A percentile compares a stretch with the other conserved stretches of the same genome.
Conservation (phyloP, 2,329 filamentous ascomycete species). For the Mariannaea elegans region DNA sequence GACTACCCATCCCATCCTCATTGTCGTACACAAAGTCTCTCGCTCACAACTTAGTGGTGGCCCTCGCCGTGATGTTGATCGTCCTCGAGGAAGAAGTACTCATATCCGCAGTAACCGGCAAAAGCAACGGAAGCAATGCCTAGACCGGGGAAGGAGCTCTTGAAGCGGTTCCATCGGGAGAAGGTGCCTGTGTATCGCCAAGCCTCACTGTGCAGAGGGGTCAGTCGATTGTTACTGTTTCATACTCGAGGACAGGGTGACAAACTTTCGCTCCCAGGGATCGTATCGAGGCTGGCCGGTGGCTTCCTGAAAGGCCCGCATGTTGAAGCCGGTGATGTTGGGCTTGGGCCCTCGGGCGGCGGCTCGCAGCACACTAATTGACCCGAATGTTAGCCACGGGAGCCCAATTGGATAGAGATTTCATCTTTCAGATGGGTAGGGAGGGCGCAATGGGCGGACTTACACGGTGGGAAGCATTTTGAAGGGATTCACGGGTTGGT, state of each 20-base stretch:
- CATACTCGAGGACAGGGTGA: constrained; percentile 34
- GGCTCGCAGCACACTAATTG: constrained; percentile 57
- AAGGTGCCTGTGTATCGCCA: constrained; percentile 95
- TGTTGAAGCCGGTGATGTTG: constrained; percentile 93
- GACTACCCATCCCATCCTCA: constrained; percentile 19
- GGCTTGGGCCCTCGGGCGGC: constrained; percentile 63
- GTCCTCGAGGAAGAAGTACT: constrained; percentile 85
- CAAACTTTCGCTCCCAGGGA: constrained; percentile 72
- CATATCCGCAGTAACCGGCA: constrained; percentile 86
- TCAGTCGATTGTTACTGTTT: constrained; percentile 7
- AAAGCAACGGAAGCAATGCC: constrained; percentile 94
- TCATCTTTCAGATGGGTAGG: not conserved
- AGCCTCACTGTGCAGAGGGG: constrained; percentile 73
- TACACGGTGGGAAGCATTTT: constrained; percentile 54
- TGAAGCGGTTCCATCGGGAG: constrained; percentile 89
- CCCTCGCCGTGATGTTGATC: constrained; percentile 68
- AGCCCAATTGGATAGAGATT: constrained; percentile 6
- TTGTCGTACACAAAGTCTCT: constrained; percentile 16
- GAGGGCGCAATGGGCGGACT: constrained; percentile 16
- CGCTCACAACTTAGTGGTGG: constrained; percentile 56
- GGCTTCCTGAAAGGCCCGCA: constrained; percentile 79
- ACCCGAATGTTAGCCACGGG: constrained; percentile 9
- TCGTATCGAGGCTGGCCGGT: constrained; percentile 71
- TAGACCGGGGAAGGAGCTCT: constrained; percentile 84
- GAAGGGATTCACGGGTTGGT: constrained; percentile 36